phyloP scores from a whole-genome alignment of 106 monocot genomes.

The Ottelia alismoides region DNA sequence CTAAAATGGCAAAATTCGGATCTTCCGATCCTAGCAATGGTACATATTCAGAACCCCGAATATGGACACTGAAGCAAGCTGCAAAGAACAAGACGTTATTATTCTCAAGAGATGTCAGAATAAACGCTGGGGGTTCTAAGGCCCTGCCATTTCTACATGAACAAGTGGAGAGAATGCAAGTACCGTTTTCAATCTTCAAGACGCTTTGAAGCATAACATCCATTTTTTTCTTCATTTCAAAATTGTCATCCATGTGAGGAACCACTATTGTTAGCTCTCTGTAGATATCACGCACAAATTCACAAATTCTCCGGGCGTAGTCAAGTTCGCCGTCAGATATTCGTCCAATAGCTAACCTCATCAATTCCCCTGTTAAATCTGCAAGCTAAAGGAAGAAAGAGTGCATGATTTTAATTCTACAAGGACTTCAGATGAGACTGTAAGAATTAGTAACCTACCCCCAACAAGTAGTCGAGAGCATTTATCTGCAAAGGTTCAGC shows the following conservation, averaged over 20 bases:
- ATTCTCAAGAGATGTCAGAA: too few species aligned
- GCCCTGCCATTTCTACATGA: too few species aligned
- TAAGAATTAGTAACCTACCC: conserved; percentile 28
- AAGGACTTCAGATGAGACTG: not conserved
- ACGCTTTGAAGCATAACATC: conserved; percentile 91
- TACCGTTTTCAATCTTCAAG: conserved; percentile 97
- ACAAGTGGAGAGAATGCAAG: not conserved
- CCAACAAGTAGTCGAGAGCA: conserved; percentile 61
- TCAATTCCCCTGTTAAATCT: conserved; percentile 90
- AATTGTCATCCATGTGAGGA: conserved; percentile 75
- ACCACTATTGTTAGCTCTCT: conserved; percentile 69
- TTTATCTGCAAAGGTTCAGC: conserved; percentile 26
- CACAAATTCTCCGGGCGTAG: conserved; percentile 82
- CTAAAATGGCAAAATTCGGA: conserved; percentile 52
- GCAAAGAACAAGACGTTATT: too few species aligned
- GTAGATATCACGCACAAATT: conserved; percentile 74
- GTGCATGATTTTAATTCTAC: not conserved
- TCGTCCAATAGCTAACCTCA: conserved; percentile 93
- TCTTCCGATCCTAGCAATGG: conserved; percentile 61
- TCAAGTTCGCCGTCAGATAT: conserved; percentile 95
- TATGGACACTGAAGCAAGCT: conserved; percentile 92
- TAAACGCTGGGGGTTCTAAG: too few species aligned
- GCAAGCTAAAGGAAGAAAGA: conserved; percentile 40
- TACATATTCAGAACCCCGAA: conserved; percentile 84
- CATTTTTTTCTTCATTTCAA: conserved; percentile 99